These are phyloP conservation scores for Colletotrichum neosansevieriae DNA, from an alignment of 2,329 filamentous ascomycete genomes.

Conservation along the genomic window DNA sequence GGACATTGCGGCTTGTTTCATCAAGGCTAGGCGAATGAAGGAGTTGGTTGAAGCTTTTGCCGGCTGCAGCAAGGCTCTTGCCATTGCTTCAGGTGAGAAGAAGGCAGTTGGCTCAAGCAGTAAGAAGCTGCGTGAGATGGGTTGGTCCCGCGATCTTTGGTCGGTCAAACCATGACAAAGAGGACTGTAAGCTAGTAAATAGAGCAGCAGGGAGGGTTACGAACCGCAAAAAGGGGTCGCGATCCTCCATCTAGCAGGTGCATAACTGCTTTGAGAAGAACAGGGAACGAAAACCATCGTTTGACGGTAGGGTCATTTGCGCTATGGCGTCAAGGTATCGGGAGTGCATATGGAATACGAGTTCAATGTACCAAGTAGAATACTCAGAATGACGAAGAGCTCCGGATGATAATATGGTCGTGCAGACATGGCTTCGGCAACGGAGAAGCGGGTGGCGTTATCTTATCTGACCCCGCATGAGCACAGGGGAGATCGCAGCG, in stretches of 20 bases:
- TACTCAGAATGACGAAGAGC: background rate
- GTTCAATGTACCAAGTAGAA: background rate
- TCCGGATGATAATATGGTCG: too few relatives aligned
- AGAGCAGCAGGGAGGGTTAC: background rate
- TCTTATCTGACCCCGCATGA: background rate
- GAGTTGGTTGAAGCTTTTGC: constrained; percentile 84
- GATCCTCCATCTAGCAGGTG: background rate
- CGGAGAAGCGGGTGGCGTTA: too few relatives aligned
- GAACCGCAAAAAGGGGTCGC: background rate
- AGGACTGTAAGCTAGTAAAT: background rate
- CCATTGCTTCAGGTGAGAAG: constrained; percentile 68
- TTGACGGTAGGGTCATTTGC: constrained; percentile 11
- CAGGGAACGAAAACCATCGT: constrained; percentile 6
- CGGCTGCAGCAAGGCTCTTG: constrained; percentile 78
- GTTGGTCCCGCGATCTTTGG: constrained; percentile 75
- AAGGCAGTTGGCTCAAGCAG: constrained; percentile 61
- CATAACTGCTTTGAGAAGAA: constrained; percentile 1
- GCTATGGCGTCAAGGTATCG: constrained; percentile 3
- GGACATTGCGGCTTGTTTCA: constrained; percentile 74
- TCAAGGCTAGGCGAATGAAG: constrained; percentile 75
- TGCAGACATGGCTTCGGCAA: too few relatives aligned
- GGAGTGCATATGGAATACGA: background rate
- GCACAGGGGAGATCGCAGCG: background rate
- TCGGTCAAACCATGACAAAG: constrained; percentile 58
- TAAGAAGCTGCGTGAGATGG: constrained; percentile 72